Base-by-base conservation (phyloP, 768 basidiomycete species). In the Leccinum olivaceopallidum region DNA sequence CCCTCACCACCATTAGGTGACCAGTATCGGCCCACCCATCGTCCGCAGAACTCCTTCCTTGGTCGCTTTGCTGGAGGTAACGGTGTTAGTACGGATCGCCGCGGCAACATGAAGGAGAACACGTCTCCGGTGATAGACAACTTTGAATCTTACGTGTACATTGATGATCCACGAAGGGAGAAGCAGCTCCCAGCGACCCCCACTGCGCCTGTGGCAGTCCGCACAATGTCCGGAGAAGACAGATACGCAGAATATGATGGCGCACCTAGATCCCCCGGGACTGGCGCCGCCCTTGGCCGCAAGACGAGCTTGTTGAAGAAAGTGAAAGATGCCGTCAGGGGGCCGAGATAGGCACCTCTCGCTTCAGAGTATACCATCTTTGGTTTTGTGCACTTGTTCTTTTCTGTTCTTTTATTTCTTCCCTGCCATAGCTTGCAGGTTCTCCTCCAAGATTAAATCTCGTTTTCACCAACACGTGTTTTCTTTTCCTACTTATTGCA, bases 261-360 rank as follows among this genome's bases (percentile, higher is more conserved):
- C 55, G 55, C 71, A 39, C 67, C 64, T 57, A 64, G 67, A 56
- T 73, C 75, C 5, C 76, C 82, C 12, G 76, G 75, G 42, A 77
- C 71, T 22, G 75, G 75, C 4, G 67, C 69, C 8, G 77, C 79
- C 24, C 79, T 93, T 1, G 86, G 85, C 51, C 81, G 91, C 68
- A 92, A 86, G 81, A 81, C 88, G 2, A 91, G 89, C 69, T 76
- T 93, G 60, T 82, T 92, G 79, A 88, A 88, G 83, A 92, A 89
- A 72, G 83, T 92, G 58, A 87, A 87, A 64, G 81, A 83, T 49
- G 91, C 81, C 6, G 89, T 91, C 55, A 84, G 87, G 60, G 83
- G 85, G 4, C 78, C 78, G 50, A 79, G 79, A 65, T 79, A 69
- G 52, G 56, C 47, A 22, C n/a, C 34, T 34, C 44, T 55, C 28